These are phyloP conservation scores for Aureobasidium sp. DNA, from an alignment of 2,329 filamentous ascomycete genomes.

Conservation along the genomic window DNA sequence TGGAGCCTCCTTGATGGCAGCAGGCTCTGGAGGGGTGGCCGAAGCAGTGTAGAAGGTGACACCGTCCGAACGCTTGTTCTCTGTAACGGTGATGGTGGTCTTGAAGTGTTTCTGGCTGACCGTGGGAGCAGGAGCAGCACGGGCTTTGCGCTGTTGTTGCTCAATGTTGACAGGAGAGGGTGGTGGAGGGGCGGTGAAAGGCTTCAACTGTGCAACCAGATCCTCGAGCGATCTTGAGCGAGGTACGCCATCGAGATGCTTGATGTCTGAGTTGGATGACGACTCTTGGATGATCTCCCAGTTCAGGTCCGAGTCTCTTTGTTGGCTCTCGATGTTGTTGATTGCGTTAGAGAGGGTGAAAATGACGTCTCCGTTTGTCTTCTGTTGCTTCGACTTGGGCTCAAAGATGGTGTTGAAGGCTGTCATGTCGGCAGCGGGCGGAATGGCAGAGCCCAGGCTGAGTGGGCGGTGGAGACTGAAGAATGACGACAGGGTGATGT, in stretches of 20 bases:
- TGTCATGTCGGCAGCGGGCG: constrained; percentile 60
- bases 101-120: constrained; percentile 15
- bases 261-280: constrained; percentile 21
- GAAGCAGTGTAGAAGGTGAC: constrained; percentile 44
- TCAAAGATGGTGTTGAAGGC: constrained; percentile 79
- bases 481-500: constrained; percentile 81
- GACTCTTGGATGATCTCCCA: constrained; percentile 31
- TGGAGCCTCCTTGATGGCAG: constrained; percentile 22
- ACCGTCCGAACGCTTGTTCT: constrained; percentile 43
- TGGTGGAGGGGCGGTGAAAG: constrained; percentile 77
- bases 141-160: constrained; percentile 2
- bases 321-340: constrained; percentile 28
- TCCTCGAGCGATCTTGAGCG: constrained; percentile 30
- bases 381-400: constrained; percentile 36
- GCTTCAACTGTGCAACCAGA: constrained; percentile 45
- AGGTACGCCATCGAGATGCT: constrained; percentile 25
- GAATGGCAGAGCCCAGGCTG: constrained; percentile 75
- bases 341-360: constrained; percentile 37
- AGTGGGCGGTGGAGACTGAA: constrained; percentile 95
- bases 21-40: constrained; percentile 32
- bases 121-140: constrained; percentile 5
- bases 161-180: constrained; percentile 48
- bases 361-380: constrained; percentile 31
- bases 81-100: constrained; percentile 36
- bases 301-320: constrained; percentile 28